phyloP scores from a whole-genome alignment of 441 rosid species.

The Pelargonium citronellum region DNA sequence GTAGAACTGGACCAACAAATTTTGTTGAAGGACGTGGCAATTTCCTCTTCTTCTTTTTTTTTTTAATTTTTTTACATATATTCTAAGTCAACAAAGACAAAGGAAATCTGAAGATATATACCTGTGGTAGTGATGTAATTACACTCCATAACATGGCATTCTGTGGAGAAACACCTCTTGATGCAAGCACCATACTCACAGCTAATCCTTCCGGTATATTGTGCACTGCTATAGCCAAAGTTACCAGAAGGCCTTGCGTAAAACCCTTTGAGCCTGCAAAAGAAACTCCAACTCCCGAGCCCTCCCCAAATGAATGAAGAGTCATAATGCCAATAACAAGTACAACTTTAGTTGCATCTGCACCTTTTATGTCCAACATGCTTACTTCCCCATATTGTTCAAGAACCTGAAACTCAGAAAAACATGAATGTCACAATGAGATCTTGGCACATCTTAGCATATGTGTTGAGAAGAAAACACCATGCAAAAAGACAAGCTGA shows the following conservation, averaged over 20 bases:
- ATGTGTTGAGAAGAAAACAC: not conserved
- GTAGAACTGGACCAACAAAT: not conserved
- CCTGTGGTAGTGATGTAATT: conserved; percentile 96
- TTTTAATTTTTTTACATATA: no score
- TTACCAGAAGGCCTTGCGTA: conserved; percentile 89
- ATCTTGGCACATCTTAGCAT: not conserved
- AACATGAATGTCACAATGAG: conserved; percentile 6
- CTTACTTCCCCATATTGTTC: conserved; percentile 96
- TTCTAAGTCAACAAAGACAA: no score
- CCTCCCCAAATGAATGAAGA: conserved; percentile 98
- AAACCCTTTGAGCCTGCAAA: conserved; percentile 96
- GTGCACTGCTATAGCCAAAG: conserved; percentile 96
- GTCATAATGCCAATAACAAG: conserved; percentile 98
- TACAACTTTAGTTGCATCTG: conserved; percentile 89
- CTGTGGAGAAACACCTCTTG: conserved; percentile 97
- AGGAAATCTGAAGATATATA: conserved; percentile 21
- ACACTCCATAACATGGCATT: conserved; percentile 99
- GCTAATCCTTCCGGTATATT: conserved; percentile 97
- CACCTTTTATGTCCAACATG: conserved; percentile 96
- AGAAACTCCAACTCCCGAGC: conserved; percentile 97
- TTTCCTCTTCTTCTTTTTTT: no score
- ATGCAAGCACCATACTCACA: conserved; percentile 95
- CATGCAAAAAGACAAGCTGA: not conserved
- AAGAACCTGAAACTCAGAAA: conserved; percentile 57
- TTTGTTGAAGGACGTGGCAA: not conserved